Conservation (phyloP, 768 basidiomycete genomes). For the Sarcodon aspratus region DNA sequence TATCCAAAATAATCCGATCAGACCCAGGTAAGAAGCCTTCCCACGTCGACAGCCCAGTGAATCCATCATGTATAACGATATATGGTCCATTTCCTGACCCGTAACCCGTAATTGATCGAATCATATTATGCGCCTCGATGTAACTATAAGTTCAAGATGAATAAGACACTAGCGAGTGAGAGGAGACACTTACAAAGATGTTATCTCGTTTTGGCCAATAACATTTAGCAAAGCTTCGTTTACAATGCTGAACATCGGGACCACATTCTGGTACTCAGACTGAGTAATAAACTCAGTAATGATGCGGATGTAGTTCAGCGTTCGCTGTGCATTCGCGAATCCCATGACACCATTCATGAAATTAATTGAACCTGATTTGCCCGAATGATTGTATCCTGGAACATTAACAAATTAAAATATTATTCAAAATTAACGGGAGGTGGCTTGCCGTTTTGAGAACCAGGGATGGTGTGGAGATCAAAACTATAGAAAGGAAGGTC, state of each 20-base stretch:
- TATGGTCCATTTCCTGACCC: slow-evolving; percentile 60
- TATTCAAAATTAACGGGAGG: background rate
- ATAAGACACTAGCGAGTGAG: slow-evolving; percentile 6
- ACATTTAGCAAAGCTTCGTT: slow-evolving; percentile 48
- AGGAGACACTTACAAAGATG: slow-evolving; percentile 43
- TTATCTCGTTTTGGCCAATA: slow-evolving; percentile 47
- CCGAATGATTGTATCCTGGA: slow-evolving; percentile 46
- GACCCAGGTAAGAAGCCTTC: slow-evolving; percentile 30
- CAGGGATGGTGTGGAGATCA: slow-evolving; percentile 76
- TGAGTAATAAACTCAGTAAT: slow-evolving; percentile 79
- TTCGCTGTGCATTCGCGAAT: slow-evolving; percentile 76
- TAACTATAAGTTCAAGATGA: slow-evolving; percentile 33
- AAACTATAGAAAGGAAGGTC: slow-evolving; percentile 15
- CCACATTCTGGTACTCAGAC: slow-evolving; percentile 54
- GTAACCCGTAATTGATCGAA: slow-evolving; percentile 65
- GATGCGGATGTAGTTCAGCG: slow-evolving; percentile 68
- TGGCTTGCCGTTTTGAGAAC: slow-evolving; percentile 60
- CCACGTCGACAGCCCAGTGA: slow-evolving; percentile 34
- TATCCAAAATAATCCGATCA: slow-evolving; percentile 37
- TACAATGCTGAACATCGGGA: slow-evolving; percentile 51
- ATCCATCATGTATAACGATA: slow-evolving; percentile 44
- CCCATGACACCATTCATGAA: slow-evolving; percentile 74
- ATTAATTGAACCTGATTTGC: slow-evolving; percentile 51
- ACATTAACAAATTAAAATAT: background rate
- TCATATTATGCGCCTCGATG: slow-evolving; percentile 46